Percentiles rank a stretch among this genome's conserved stretches.
Evolutionary conservation across 352 stramenopile species (phyloP).

Genomic region (Globisporangium viniferum): DNA sequence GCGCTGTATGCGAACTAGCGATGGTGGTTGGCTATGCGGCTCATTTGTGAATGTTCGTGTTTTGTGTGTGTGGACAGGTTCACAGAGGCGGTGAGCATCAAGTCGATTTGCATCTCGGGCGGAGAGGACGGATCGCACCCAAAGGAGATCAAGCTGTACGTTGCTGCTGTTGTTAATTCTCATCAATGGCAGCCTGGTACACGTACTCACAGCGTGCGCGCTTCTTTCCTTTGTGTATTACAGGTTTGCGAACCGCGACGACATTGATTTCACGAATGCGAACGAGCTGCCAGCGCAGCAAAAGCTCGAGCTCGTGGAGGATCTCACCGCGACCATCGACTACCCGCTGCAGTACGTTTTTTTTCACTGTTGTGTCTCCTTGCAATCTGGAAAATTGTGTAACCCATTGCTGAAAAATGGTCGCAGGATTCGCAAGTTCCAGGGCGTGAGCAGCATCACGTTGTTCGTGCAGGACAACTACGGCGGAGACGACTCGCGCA

Average conservation of each 20-base stretch:
- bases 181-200: no score
- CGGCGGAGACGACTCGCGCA: conserved; percentile 61
- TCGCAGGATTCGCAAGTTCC: conserved; percentile 79
- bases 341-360: conserved; percentile 72
- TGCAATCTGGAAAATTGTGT: not conserved
- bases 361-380: not conserved
- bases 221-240: not conserved
- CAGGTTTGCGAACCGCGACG: conserved; percentile 77
- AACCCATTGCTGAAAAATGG: not conserved
- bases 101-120: conserved; percentile 85
- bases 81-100: conserved; percentile 85
- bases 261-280: conserved; percentile 86
- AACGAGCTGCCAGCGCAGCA: conserved; percentile 72
- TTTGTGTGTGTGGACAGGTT: conserved; percentile 35
- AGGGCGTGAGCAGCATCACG: conserved; percentile 79
- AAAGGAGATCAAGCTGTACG: conserved; percentile 80
- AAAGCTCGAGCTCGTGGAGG: conserved; percentile 74
- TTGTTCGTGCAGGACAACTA: conserved; percentile 80
- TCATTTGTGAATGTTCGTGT: not conserved
- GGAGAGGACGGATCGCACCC: conserved; percentile 73
- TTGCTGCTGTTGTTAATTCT: not conserved
- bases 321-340: conserved; percentile 56
- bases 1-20: not conserved
- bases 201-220: not conserved
- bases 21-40: not conserved